Conservation (phyloP, 2,329 filamentous ascomycete species). For the Colletotrichum sp. region DNA sequence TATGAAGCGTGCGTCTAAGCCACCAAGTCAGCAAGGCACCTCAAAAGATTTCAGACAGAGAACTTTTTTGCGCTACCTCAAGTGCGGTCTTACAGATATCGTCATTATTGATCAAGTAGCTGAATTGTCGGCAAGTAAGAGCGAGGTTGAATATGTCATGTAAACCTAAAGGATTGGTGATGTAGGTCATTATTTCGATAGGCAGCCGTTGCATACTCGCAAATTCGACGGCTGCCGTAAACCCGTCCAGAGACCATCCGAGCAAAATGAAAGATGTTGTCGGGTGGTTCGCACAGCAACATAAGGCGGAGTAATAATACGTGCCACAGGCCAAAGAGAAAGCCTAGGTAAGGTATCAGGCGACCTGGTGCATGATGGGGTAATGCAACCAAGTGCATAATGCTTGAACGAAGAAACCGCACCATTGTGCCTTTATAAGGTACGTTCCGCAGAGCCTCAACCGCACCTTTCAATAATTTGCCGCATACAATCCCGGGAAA, state of each 20-base stretch:
- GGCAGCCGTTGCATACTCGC: slow-evolving; percentile 45
- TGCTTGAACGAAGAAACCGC: no score
- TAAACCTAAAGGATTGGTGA: slow-evolving; percentile 59
- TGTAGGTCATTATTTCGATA: slow-evolving; percentile 67
- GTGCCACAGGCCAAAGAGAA: no score
- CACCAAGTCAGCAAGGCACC: slow-evolving; percentile 21
- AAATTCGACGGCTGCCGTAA: background rate
- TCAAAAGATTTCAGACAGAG: background rate
- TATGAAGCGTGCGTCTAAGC: slow-evolving; percentile 24
- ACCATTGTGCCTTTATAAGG: background rate
- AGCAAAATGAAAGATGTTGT: background rate
- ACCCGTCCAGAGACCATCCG: background rate
- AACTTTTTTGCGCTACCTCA: slow-evolving; percentile 48
- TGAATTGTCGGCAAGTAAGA: slow-evolving; percentile 55
- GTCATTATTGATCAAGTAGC: slow-evolving; percentile 55
- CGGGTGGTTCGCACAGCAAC: background rate
- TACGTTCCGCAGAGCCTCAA: no score
- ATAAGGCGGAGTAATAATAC: background rate
- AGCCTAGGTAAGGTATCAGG: background rate
- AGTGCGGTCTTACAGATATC: slow-evolving; percentile 63
- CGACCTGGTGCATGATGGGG: background rate
- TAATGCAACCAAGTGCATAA: no score
- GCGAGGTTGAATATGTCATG: slow-evolving; percentile 64
- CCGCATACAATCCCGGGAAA: no score
- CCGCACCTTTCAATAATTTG: no score